Percentiles rank a stretch among this genome's conserved stretches.
These are phyloP conservation scores for Huntiella moniliformis DNA, from an alignment of 2,329 filamentous ascomycete species.

Conservation along the genomic window DNA sequence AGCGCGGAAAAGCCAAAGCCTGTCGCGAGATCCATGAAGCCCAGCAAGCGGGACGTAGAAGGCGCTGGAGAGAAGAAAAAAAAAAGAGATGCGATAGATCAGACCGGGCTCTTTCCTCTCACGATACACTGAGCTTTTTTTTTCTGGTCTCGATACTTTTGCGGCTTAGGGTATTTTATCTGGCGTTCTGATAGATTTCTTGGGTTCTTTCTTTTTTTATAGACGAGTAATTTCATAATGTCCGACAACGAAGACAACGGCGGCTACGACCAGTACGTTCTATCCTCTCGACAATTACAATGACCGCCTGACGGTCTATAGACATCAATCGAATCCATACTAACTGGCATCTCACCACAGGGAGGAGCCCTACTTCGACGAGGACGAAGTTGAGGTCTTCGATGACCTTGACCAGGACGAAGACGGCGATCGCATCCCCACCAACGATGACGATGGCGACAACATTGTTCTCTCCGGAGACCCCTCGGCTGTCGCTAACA, in stretches of 20 bases:
- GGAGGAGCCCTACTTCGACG: slow-evolving; percentile 54
- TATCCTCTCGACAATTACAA: background rate
- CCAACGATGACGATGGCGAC: slow-evolving; percentile 37
- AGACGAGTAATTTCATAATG: slow-evolving; percentile 26
- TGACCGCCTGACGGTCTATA: background rate
- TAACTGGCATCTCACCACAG: slow-evolving; percentile 21
- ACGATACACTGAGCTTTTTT: too few relatives aligned
- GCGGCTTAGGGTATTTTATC: background rate
- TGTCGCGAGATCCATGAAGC: background rate
- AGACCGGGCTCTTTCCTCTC: too few relatives aligned
- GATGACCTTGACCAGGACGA: slow-evolving; percentile 32
- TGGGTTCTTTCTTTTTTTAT: background rate
- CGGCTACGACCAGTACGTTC: slow-evolving; percentile 36
- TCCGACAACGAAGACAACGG: slow-evolving; percentile 54
- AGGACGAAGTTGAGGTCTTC: slow-evolving; percentile 42
- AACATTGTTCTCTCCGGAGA: slow-evolving; percentile 44
- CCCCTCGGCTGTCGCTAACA: slow-evolving; percentile 35
- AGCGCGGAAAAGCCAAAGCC: background rate
- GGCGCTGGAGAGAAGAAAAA: background rate
- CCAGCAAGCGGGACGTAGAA: background rate
- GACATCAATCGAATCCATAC: background rate
- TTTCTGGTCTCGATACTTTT: too few relatives aligned
- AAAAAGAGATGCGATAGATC: too few relatives aligned
- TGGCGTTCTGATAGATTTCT: background rate
- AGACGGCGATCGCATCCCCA: slow-evolving; percentile 30